Evolutionary conservation across 306 rosid species (phyloP).

Genomic region (Senna siamea): DNA sequence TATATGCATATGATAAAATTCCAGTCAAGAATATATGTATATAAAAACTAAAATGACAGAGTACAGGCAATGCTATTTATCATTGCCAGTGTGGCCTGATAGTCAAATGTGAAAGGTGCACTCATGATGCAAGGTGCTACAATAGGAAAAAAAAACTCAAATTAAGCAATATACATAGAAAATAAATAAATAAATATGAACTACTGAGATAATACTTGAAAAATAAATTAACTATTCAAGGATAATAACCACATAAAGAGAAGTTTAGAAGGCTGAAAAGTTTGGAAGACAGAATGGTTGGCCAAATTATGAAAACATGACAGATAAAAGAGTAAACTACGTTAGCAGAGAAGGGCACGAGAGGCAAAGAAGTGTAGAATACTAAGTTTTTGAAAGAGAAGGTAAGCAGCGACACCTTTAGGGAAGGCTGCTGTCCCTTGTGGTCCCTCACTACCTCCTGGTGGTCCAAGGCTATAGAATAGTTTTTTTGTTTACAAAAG

Average conservation of each 20-base stretch:
- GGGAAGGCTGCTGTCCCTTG: too few species aligned
- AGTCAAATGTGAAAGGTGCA: too few species aligned
- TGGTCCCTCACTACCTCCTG: too few species aligned
- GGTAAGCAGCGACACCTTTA: too few species aligned
- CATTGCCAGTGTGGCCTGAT: neutral
- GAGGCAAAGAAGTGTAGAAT: neutral
- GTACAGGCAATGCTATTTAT: slow-evolving; percentile 1
- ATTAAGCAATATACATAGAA: too few species aligned
- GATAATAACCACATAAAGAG: too few species aligned
- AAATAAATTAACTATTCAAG: neutral
- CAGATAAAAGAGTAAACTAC: neutral
- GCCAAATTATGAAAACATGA: neutral
- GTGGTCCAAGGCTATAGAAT: too few species aligned
- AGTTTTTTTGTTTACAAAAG: too few species aligned
- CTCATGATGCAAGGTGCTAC: neutral
- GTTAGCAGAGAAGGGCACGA: neutral
- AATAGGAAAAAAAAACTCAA: neutral
- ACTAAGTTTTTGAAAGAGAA: neutral
- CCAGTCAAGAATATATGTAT: neutral
- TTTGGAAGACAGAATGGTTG: neutral
- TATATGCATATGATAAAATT: neutral
- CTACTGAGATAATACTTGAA: too few species aligned
- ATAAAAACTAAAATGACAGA: slow-evolving; percentile 6
- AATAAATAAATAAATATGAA: too few species aligned
- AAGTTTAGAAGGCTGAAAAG: too few species aligned